Conservation (phyloP, 2,329 filamentous ascomycete species). For the Xylaria hypoxylon region DNA sequence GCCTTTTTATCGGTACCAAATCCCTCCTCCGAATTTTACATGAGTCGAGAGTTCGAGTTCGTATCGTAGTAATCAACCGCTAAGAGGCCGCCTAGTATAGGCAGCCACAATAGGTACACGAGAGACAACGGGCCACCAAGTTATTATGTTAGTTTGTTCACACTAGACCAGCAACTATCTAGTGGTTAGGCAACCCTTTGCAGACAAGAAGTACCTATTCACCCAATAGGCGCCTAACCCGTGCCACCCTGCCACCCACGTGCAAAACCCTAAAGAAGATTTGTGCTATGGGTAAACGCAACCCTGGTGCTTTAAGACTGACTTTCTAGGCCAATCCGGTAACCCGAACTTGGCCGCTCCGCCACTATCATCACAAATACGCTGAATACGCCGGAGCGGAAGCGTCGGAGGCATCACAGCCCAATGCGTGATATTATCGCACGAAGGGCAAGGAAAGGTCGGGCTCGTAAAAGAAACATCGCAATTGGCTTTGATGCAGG, state of each 20-base stretch:
- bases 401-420: too few species aligned
- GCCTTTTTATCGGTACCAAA: not conserved
- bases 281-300: not conserved
- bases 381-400: too few species aligned
- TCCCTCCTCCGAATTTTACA: conserved; percentile 1
- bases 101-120: too few species aligned
- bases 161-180: not conserved
- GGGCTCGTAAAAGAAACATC: too few species aligned
- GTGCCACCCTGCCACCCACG: conserved; percentile 20
- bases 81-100: not conserved
- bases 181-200: not conserved
- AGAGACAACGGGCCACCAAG: too few species aligned
- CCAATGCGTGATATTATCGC: too few species aligned
- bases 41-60: not conserved
- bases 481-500: too few species aligned
- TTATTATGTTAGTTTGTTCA: too few species aligned
- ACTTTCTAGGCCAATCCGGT: too few species aligned
- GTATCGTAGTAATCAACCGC: conserved; percentile 9
- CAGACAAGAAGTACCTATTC: not conserved
- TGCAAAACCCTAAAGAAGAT: not conserved
- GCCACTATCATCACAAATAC: too few species aligned
- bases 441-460: too few species aligned
- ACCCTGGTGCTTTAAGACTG: not conserved
- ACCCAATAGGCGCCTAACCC: not conserved
- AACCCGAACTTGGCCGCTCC: too few species aligned